These are phyloP conservation scores for Talaromyces sp. DNA, from an alignment of 2,329 filamentous ascomycete species.

Conservation along the genomic window DNA sequence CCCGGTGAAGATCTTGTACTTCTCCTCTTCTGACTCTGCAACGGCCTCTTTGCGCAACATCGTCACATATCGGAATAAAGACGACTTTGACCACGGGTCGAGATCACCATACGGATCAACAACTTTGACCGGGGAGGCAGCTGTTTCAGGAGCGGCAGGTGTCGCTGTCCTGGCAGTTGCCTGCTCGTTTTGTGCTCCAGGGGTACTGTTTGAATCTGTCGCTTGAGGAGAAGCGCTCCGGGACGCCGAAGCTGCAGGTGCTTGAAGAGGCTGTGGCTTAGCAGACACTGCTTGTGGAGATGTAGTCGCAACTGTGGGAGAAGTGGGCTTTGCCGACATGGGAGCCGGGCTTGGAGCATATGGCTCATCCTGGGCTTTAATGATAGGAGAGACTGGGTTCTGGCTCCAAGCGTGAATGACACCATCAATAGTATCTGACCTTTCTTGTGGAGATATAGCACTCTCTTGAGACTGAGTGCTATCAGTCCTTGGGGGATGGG, in stretches of 20 bases:
- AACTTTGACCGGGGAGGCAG: slow-evolving; percentile 21
- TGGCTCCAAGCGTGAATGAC: slow-evolving; percentile 47
- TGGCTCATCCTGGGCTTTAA: slow-evolving; percentile 22
- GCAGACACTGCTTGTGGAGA: background rate
- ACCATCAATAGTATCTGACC: slow-evolving; percentile 42
- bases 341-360: slow-evolving; percentile 17
- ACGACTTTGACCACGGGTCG: slow-evolving; percentile 58
- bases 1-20: slow-evolving; percentile 53
- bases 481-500: slow-evolving; percentile 26
- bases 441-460: slow-evolving; percentile 28
- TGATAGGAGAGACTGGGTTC: slow-evolving; percentile 31
- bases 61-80: slow-evolving; percentile 53
- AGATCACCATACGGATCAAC: slow-evolving; percentile 53
- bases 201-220: background rate
- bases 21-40: slow-evolving; percentile 50
- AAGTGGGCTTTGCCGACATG: slow-evolving; percentile 19
- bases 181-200: background rate
- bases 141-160: slow-evolving; percentile 18
- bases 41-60: slow-evolving; percentile 56
- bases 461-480: slow-evolving; percentile 32
- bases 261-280: slow-evolving; percentile 14
- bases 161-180: slow-evolving; percentile 13
- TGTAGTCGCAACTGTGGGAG: slow-evolving; percentile 17
- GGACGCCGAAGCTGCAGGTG: slow-evolving; percentile 5
- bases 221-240: background rate